These are phyloP conservation scores for Irpex rosettiformis DNA, from an alignment of 1,284 basidiomycete genomes.

Conservation along the genomic window DNA sequence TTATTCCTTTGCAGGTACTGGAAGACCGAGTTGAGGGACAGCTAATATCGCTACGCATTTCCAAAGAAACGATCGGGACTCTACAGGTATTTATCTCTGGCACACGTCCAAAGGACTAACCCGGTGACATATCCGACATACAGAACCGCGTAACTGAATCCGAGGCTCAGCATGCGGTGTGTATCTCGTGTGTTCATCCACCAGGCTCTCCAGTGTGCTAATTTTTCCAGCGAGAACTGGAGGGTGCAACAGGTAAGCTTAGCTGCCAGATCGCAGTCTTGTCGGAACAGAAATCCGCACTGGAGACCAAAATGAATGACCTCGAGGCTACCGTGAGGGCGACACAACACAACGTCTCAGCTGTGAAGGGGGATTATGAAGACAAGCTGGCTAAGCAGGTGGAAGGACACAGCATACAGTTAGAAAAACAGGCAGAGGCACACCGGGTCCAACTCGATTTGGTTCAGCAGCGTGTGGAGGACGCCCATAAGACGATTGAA, in stretches of 20 bases:
- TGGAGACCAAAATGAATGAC: slow-evolving; percentile 19
- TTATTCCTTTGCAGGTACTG: slow-evolving; percentile 36
- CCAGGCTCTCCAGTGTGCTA: background rate
- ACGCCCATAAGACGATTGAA: slow-evolving; percentile 19
- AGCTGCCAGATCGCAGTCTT: slow-evolving; percentile 24
- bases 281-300: slow-evolving; percentile 22
- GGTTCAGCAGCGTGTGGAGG: slow-evolving; percentile 18
- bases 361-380: slow-evolving; percentile 19
- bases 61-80: slow-evolving; percentile 52
- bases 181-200: slow-evolving; percentile 3
- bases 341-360: slow-evolving; percentile 13
- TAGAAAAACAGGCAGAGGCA: slow-evolving; percentile 9
- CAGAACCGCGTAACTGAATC: slow-evolving; percentile 32
- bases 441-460: slow-evolving; percentile 13
- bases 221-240: slow-evolving; percentile 21
- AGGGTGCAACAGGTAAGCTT: slow-evolving; percentile 19
- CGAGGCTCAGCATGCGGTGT: slow-evolving; percentile 28
- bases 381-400: slow-evolving; percentile 13
- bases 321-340: slow-evolving; percentile 18
- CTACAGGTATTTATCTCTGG: no score
- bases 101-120: no score
- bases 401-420: slow-evolving; percentile 9
- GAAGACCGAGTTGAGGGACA: slow-evolving; percentile 64
- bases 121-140: no score
- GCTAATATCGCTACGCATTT: slow-evolving; percentile 42